These are phyloP conservation scores for Daldinia sp. DNA, from an alignment of 2,329 filamentous ascomycete species.

Conservation along the genomic window DNA sequence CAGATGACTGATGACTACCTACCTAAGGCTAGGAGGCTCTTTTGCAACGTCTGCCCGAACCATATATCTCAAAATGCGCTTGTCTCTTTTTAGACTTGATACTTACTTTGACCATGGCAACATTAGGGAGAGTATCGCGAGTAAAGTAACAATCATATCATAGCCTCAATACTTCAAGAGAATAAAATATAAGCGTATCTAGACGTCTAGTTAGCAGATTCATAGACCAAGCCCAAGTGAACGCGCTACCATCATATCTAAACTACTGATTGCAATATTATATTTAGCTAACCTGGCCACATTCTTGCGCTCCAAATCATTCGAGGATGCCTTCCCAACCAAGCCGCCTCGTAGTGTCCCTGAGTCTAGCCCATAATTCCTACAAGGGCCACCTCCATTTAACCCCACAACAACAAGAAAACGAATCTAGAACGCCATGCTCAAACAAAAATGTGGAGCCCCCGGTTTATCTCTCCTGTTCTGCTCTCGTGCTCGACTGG, in stretches of 20 bases:
- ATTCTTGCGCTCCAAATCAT: slow-evolving; percentile 1
- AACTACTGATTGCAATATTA: background rate
- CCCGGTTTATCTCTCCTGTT: background rate
- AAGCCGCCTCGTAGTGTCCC: background rate
- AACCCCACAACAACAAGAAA: background rate
- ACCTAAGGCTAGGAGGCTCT: background rate
- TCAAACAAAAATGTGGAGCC: slow-evolving; percentile 4
- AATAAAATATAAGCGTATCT: background rate
- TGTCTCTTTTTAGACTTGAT: background rate
- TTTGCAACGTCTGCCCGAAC: background rate
- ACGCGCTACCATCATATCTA: no score
- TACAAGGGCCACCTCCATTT: background rate
- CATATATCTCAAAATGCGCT: background rate
- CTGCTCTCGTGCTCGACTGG: slow-evolving; percentile 1
- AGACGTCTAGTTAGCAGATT: background rate
- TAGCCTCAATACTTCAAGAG: background rate
- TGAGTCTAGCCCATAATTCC: background rate
- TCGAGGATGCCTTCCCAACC: slow-evolving; percentile 1
- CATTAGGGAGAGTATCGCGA: background rate
- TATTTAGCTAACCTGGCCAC: background rate
- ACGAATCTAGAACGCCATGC: slow-evolving; percentile 10
- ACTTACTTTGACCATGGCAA: background rate
- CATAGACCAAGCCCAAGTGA: background rate
- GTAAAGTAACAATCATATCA: background rate
- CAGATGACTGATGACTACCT: background rate